Percentiles rank a stretch among this genome's conserved stretches.
phyloP scores from a whole-genome alignment of 495 filamentous ascomycete species.

The Chaetomidium leptoderma region DNA sequence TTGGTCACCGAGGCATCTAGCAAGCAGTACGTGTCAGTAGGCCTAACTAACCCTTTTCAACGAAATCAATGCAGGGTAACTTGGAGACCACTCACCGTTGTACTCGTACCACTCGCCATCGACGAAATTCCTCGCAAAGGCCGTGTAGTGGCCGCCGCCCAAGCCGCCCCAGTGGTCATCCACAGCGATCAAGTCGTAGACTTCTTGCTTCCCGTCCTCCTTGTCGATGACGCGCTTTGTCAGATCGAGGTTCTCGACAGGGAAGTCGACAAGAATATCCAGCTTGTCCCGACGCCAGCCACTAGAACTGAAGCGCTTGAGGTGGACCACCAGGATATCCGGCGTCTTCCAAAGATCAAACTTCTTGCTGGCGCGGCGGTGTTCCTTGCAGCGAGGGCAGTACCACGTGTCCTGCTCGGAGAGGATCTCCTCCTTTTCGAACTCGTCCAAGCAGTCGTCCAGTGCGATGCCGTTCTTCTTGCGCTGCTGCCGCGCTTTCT shows the following conservation, averaged over 20 bases:
- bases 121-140: constrained; percentile 84
- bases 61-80: constrained; percentile 17
- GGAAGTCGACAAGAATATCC: constrained; percentile 87
- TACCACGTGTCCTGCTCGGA: constrained; percentile 96
- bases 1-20: constrained; percentile 66
- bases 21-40: constrained; percentile 41
- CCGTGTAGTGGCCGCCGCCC: constrained; percentile 92
- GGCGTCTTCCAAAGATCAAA: constrained; percentile 95
- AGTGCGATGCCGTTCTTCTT: constrained; percentile 72
- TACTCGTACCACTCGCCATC: constrained; percentile 89
- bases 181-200: constrained; percentile 91
- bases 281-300: constrained; percentile 78
- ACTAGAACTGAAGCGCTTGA: constrained; percentile 88
- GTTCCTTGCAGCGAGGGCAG: constrained; percentile 90
- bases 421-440: constrained; percentile 85
- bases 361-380: constrained; percentile 87
- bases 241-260: constrained; percentile 80
- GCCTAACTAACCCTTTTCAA: not conserved
- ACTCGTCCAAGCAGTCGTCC: constrained; percentile 90
- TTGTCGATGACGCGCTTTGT: constrained; percentile 69
- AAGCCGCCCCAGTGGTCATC: constrained; percentile 93
- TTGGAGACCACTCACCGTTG: too few species aligned
- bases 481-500: constrained; percentile 54
- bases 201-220: constrained; percentile 68
- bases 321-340: constrained; percentile 83